Evolutionary conservation across 192 early-diverging fungal species (phyloP).

Genomic region (Gigaspora rosea): DNA sequence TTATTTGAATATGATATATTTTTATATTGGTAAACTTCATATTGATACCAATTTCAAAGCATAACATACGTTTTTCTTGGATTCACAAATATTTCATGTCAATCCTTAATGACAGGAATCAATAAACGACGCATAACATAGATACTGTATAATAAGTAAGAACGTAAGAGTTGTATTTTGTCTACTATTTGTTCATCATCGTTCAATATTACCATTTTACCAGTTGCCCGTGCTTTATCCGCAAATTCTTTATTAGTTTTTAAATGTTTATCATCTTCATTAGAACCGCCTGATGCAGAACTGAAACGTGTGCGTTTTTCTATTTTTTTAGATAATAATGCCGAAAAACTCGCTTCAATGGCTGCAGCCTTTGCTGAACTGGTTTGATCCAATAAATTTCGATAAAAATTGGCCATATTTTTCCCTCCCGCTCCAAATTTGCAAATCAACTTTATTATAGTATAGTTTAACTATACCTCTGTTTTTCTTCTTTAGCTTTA

Average conservation of each 20-base stretch:
- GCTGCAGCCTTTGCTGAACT: slow-evolving; percentile 41
- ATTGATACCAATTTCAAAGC: too few species aligned
- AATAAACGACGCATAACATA: too few species aligned
- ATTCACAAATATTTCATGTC: too few species aligned
- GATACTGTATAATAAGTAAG: too few species aligned
- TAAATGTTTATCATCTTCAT: slow-evolving; percentile 20
- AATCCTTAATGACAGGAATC: too few species aligned
- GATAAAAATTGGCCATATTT: slow-evolving; percentile 58
- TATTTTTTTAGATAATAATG: background rate
- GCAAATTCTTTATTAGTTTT: slow-evolving; percentile 38
- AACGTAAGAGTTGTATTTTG: slow-evolving; percentile 62
- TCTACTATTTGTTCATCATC: slow-evolving; percentile 75
- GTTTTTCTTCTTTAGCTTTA: slow-evolving; percentile 41
- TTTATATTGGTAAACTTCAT: too few species aligned
- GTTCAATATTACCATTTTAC: slow-evolving; percentile 56
- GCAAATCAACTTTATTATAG: background rate
- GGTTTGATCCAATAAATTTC: slow-evolving; percentile 53
- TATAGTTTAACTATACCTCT: background rate
- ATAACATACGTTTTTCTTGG: too few species aligned
- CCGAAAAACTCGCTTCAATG: slow-evolving; percentile 35
- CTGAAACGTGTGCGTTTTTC: background rate
- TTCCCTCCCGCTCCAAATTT: slow-evolving; percentile 11
- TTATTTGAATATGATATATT: too few species aligned
- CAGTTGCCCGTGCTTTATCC: slow-evolving; percentile 43
- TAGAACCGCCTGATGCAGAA: background rate